Base-by-base conservation (phyloP, 1,284 basidiomycete genomes). In the Sphagnurus paluster region DNA sequence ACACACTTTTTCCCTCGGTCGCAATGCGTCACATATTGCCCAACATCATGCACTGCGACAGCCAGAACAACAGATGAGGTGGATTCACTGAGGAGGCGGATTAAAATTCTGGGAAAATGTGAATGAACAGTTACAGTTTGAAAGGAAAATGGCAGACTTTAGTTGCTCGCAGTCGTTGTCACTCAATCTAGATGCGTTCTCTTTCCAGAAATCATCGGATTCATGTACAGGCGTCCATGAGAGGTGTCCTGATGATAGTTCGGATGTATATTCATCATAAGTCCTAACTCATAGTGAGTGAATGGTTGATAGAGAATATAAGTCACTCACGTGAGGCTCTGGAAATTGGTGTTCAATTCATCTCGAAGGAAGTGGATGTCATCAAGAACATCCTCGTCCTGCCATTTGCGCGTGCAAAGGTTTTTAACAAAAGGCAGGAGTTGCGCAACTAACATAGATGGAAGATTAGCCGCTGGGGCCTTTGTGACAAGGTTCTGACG, bases 121-220 rank as follows among this genome's bases (percentile, higher is more conserved):
- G 23, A 37, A 20, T 25, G 29, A 10, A 35, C 35, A 19, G 11
- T 29, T 26, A 19, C 19, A 38, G 38, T n/a, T 11, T n/a, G 21
- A 2, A 14, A 14, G 17, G 34, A 3, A 35, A 26, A 37, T 17
- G 32, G 37, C 56, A 42, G 43, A 93, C 92, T 87, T 93, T 49
- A 96, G 75, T 51, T 90, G 84, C 56, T 85, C 82, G 51, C 84
- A 79, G 60, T 90, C 84, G 47, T 79, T 82, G 52, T 95, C 92
- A 55, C 91, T 90, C 40, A 98, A 69, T 62, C 84, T 92, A 5
- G 70, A 68, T 0, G 89, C 93, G 61, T 99, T 98, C 70, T 96
- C 93, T 61, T 90, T 92, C 96, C 96, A 99, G 70, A 99, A 99
- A 42, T 93, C 84, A 48, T 98, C 96, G 5, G 90, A 92, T 61